Base-by-base conservation (phyloP, 2,329 filamentous ascomycete genomes). In the Mariannaea elegans region DNA sequence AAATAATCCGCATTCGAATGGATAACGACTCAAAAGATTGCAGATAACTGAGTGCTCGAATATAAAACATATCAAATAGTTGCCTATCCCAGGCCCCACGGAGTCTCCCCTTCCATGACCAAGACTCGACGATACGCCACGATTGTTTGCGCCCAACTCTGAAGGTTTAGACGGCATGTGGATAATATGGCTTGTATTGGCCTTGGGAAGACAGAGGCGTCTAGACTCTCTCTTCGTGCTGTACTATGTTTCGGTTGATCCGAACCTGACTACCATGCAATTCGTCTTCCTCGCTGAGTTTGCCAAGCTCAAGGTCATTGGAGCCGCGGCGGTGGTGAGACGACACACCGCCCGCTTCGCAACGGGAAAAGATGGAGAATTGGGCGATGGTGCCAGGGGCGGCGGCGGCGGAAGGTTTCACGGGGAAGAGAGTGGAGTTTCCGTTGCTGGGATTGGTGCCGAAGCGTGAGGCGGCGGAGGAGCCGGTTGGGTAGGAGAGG, bases 231-330 rank as follows among this genome's bases (percentile, higher is more conserved):
- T 77, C 72, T 44, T 75, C 73, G 23, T 65, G 72, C 48, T 73
- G 72, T n/a, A 70, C 61, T 18, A 78, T 55, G 42, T 73, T 67
- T 19, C 63, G 71, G 19, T 77, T 65, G 19, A 77, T 66, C 9
- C 68, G 64, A 14, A 76, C 73, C 7, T 70, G 64, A 6, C 51
- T 54, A 21, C 59, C 51, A 3, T 52, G 31, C 10, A 61, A 10
- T 9, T 44, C 65, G 24, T 56, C 50, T 4, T 68, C 65, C 16
- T 72, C 65, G 46, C 71, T 68, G 3, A 74, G 71, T 19, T 69
- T 68, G 2, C 67, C 66, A 13, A 79, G 64, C 64, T 78, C 78
- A 1, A 76, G 32, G 14, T 75, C 75, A 3, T 68, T 60, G 4
- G 66, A 64, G 41, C 76, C 70, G 31, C 66, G 57, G 21, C 54